Conservation (phyloP, 164 flowering plant genomes). For the Euptelea pleiosperma region DNA sequence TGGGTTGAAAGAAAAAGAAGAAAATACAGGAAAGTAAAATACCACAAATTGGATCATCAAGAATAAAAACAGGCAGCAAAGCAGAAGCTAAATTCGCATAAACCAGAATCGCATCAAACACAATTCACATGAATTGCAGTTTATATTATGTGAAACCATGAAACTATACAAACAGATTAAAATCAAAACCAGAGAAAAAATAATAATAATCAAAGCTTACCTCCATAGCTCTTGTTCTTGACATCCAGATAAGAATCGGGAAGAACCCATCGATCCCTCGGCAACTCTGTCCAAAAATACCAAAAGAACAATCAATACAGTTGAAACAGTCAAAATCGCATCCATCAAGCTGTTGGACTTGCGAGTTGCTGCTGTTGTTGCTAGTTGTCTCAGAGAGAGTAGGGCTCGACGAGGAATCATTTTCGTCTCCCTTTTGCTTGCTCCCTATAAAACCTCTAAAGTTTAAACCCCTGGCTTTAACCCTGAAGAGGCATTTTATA, state of each 20-base stretch:
- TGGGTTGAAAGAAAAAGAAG: not conserved
- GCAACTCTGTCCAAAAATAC: constrained; percentile 30
- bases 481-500: too few relatives aligned
- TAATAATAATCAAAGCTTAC: constrained; percentile 17
- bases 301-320: too few relatives aligned
- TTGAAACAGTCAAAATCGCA: too few relatives aligned
- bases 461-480: too few relatives aligned
- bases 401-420: constrained; percentile 15
- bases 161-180: too few relatives aligned
- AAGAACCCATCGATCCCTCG: constrained; percentile 43
- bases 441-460: not conserved
- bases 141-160: too few relatives aligned
- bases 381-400: constrained; percentile 5
- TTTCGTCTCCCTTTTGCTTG: not conserved
- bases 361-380: not conserved
- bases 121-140: too few relatives aligned
- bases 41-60: too few relatives aligned
- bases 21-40: not conserved
- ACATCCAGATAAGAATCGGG: constrained; percentile 50
- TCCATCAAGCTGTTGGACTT: not conserved
- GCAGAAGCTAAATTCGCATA: too few relatives aligned
- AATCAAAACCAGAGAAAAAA: not conserved
- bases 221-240: constrained; percentile 36
- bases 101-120: too few relatives aligned
- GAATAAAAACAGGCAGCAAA: too few relatives aligned